A percentile compares a stretch with the other conserved stretches of the same genome.
Conservation (phyloP, 495 filamentous ascomycete species). For the Xylaria grammica region DNA sequence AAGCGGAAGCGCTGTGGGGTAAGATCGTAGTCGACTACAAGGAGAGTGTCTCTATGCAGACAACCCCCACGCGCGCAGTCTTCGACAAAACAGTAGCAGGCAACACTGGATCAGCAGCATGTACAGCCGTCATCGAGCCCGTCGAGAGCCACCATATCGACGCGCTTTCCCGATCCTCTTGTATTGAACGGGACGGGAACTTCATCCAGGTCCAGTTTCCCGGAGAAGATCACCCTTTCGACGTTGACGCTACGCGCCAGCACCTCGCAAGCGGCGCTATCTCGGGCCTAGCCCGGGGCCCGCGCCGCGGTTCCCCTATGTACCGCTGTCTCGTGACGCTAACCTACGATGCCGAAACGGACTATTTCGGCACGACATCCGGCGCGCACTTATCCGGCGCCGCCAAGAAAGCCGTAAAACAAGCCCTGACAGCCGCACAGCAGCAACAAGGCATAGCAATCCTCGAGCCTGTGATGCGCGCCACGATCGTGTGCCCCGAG, state of each 20-base stretch:
- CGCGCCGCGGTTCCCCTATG: slow-evolving; percentile 75
- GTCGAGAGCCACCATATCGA: slow-evolving; percentile 51
- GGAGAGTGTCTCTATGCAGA: slow-evolving; percentile 68
- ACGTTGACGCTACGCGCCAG: slow-evolving; percentile 62
- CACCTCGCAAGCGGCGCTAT: slow-evolving; percentile 77
- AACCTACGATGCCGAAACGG: slow-evolving; percentile 65
- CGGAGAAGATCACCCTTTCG: slow-evolving; percentile 53
- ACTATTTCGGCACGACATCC: slow-evolving; percentile 71
- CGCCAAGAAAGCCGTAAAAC: slow-evolving; percentile 71
- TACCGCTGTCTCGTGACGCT: slow-evolving; percentile 71
- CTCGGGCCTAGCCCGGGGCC: slow-evolving; percentile 86
- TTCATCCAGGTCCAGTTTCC: slow-evolving; percentile 61
- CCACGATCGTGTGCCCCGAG: slow-evolving; percentile 83
- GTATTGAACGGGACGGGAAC: slow-evolving; percentile 59
- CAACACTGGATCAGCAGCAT: slow-evolving; percentile 76
- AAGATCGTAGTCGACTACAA: slow-evolving; percentile 94
- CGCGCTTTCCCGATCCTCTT: slow-evolving; percentile 30
- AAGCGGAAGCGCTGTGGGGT: slow-evolving; percentile 89
- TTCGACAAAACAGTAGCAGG: slow-evolving; percentile 84
- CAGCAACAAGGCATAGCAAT: slow-evolving; percentile 59
- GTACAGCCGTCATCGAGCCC: slow-evolving; percentile 69
- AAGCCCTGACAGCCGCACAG: slow-evolving; percentile 64
- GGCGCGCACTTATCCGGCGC: slow-evolving; percentile 78
- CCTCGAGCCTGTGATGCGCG: slow-evolving; percentile 93
- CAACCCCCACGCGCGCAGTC: slow-evolving; percentile 58